Conservation (phyloP, 306 rosid species). For the Citrullus colocynthis region DNA sequence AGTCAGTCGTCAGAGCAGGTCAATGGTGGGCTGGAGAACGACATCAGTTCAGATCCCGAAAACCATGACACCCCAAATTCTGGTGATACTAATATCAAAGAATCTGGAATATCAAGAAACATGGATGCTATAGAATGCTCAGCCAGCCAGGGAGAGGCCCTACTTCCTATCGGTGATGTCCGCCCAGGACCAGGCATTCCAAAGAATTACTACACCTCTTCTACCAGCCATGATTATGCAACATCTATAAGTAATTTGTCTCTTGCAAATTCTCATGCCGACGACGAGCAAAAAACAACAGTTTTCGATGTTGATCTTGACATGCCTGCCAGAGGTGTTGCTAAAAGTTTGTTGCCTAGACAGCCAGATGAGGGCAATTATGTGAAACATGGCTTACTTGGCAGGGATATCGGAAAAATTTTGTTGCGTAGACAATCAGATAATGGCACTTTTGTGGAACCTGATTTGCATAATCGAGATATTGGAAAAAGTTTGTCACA, state of each 20-base stretch:
- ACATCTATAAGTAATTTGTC: conserved; percentile 35
- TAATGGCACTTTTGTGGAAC: conserved; percentile 20
- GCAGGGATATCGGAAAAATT: conserved; percentile 33
- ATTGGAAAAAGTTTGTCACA: conserved; percentile 32
- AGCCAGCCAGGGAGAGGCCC: conserved; percentile 27
- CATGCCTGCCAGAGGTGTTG: conserved; percentile 11
- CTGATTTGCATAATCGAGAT: conserved; percentile 22
- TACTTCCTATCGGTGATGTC: conserved; percentile 34
- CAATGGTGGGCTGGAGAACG: conserved; percentile 19
- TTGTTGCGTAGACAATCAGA: conserved; percentile 37
- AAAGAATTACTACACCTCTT: conserved; percentile 56
- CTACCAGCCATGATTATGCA: conserved; percentile 30
- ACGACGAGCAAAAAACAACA: conserved; percentile 24
- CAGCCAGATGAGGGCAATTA: background rate
- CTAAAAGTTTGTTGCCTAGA: background rate
- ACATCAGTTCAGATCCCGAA: conserved; percentile 25
- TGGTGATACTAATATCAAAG: conserved; percentile 17
- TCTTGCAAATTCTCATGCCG: conserved; percentile 31
- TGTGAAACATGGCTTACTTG: background rate
- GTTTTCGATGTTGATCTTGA: conserved; percentile 49
- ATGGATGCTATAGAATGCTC: conserved; percentile 25
- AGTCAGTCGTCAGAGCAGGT: conserved; percentile 1
- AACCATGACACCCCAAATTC: conserved; percentile 12
- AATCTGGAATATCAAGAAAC: conserved; percentile 28
- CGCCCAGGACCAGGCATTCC: conserved; percentile 55